Base-by-base conservation (phyloP, 192 early-diverging fungal genomes). In the Chytriomyces sp. region DNA sequence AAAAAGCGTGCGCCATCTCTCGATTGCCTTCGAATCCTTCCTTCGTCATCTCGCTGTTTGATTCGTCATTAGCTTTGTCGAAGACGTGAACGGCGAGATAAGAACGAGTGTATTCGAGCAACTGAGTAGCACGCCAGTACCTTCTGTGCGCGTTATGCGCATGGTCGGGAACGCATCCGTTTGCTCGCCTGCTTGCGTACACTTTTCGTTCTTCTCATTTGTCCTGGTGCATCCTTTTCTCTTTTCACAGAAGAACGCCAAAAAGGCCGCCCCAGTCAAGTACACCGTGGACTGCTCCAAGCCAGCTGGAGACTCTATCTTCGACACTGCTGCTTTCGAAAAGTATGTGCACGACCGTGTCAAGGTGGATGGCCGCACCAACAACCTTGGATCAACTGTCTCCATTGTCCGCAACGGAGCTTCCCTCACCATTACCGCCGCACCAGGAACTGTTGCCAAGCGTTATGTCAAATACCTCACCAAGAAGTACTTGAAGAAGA, bases 401-500 rank as follows among this genome's bases (percentile, higher is more conserved):
- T 85, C 90, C 85, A 95, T 99, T 78, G 81, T 87, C 85, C 94
- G 94, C 81, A 90, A 87, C 80, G 69, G 64, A 50, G 62, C 73
- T 69, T 90, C 88, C 82, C 86, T 98, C 79, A 91, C 93, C 75
- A 91, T 96, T 76, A 88, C 90, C 76, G 86, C 91, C 81, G 88
- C 86, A 84, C 80, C 82, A 73, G 86, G 85, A 72, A 86, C 88
- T 72, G 83, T 98, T 89, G 92, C 96, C 82, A 99, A 99, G 93
- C 93, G 96, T 79, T 99, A 99, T 93, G 86, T 98, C 87, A 99
- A 99, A 93, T 99, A 99, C 93, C 92, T 99, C 66, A 94, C 97
- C 89, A 99, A 99, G 94, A 97, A 97, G 92, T 99, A 95, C 94
- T 89, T 99, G 88, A 99, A 99, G 95, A 97, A 99, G 94, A 88